A percentile compares a stretch with the other conserved stretches of the same genome.
Conservation (phyloP, 805 yeast species). For the Diddensiella transvaalensis region DNA sequence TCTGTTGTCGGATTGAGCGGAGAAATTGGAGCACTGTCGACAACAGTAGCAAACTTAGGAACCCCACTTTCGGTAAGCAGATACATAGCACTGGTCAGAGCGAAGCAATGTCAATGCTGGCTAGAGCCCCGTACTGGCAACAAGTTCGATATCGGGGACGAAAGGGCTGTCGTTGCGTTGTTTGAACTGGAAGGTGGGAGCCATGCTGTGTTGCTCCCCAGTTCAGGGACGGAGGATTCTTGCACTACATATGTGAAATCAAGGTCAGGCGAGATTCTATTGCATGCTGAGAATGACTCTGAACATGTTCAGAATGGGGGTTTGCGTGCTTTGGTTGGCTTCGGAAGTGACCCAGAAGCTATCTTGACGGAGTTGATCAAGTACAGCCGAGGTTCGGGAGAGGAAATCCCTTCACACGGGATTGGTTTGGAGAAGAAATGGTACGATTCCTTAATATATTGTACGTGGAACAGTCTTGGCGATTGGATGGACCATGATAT, state of each 20-base stretch:
- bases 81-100: conserved; percentile 2
- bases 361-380: conserved; percentile 12
- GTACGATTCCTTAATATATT: conserved; percentile 28
- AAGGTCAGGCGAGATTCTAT: neutral
- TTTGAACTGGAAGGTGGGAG: conserved; percentile 20
- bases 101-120: conserved; percentile 1
- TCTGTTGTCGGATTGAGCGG: neutral
- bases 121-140: conserved; percentile 1
- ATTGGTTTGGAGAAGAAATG: conserved; percentile 12
- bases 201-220: conserved; percentile 23
- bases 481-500: conserved; percentile 20
- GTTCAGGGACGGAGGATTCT: conserved; percentile 19
- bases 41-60: neutral
- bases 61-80: too few species aligned
- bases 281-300: conserved; percentile 15
- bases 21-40: neutral
- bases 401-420: neutral
- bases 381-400: neutral
- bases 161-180: conserved; percentile 3
- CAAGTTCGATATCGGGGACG: neutral
- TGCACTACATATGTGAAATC: conserved; percentile 16
- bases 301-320: conserved; percentile 3
- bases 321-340: conserved; percentile 18
- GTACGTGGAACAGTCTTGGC: conserved; percentile 33
- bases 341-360: conserved; percentile 18